These are phyloP conservation scores for Solanum infundibuliforme DNA, from an alignment of 257 asterid species.

Conservation along the genomic window DNA sequence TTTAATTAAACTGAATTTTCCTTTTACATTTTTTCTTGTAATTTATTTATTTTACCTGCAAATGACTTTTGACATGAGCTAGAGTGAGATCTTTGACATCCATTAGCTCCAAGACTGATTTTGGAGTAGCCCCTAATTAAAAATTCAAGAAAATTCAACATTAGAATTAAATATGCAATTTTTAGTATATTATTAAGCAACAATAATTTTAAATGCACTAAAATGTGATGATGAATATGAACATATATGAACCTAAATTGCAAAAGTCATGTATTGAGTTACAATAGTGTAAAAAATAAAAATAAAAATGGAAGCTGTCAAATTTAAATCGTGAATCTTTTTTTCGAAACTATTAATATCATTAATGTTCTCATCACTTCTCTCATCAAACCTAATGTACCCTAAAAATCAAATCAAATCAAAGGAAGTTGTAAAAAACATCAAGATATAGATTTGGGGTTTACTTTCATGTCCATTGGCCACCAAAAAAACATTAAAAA, in stretches of 20 bases:
- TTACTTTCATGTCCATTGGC: background rate
- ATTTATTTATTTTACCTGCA: conserved; percentile 45
- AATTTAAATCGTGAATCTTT: background rate
- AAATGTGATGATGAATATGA: background rate
- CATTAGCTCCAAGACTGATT: conserved; percentile 87
- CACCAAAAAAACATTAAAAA: background rate
- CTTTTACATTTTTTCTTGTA: background rate
- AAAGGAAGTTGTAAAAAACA: no score
- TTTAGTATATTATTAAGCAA: background rate
- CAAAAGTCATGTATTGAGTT: background rate
- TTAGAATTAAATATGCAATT: background rate
- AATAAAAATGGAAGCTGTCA: background rate
- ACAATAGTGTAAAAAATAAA: background rate
- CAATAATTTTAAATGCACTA: background rate
- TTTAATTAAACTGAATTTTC: background rate
- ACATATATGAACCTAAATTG: background rate
- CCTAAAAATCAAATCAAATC: background rate
- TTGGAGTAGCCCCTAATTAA: conserved; percentile 78
- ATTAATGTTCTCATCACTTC: background rate
- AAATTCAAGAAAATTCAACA: background rate
- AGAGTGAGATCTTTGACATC: conserved; percentile 92
- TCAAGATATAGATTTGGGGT: background rate
- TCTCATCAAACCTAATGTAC: background rate
- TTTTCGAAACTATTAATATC: background rate
- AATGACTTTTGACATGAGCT: conserved; percentile 89